phyloP scores from a whole-genome alignment of 805 yeast genomes.

The Ogataea corticis region DNA sequence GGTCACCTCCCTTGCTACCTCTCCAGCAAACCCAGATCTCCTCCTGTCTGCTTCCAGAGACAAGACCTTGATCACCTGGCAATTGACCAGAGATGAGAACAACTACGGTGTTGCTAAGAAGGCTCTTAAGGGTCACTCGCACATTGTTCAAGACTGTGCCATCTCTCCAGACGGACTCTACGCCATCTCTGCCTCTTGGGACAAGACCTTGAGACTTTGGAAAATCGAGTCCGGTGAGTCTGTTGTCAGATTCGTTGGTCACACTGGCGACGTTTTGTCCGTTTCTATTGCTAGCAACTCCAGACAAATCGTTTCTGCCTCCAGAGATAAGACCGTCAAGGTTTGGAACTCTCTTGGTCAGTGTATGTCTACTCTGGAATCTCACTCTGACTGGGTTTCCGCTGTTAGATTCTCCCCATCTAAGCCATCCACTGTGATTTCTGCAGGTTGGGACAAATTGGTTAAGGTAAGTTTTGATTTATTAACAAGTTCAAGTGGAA shows the following conservation, averaged over 20 bases:
- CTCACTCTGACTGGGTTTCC: conserved; percentile 99
- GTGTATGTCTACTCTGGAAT: conserved; percentile 89
- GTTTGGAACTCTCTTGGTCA: conserved; percentile 99
- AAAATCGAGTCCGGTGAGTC: conserved; percentile 92
- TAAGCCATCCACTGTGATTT: conserved; percentile 73
- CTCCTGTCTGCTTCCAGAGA: conserved; percentile 98
- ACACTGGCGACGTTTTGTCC: conserved; percentile 95
- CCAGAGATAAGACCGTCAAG: conserved; percentile 98
- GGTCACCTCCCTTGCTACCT: conserved; percentile 98
- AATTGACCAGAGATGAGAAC: conserved; percentile 92
- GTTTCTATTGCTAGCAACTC: conserved; percentile 95
- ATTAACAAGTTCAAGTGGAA: conserved; percentile 16
- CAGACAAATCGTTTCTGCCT: conserved; percentile 97
- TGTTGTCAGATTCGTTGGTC: conserved; percentile 95
- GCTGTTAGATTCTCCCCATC: conserved; percentile 95
- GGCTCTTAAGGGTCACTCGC: conserved; percentile 97
- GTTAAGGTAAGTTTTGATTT: conserved; percentile 84
- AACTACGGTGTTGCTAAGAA: conserved; percentile 98
- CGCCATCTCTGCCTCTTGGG: conserved; percentile 99
- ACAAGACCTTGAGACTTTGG: conserved; percentile 98
- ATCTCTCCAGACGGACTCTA: conserved; percentile 96
- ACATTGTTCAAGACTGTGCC: conserved; percentile 97
- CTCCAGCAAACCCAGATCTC: conserved; percentile 96
- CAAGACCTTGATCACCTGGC: conserved; percentile 98
- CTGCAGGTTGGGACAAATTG: conserved; percentile 98